Base-by-base conservation (phyloP, 2,329 filamentous ascomycete species). In the Phoma herbarum region DNA sequence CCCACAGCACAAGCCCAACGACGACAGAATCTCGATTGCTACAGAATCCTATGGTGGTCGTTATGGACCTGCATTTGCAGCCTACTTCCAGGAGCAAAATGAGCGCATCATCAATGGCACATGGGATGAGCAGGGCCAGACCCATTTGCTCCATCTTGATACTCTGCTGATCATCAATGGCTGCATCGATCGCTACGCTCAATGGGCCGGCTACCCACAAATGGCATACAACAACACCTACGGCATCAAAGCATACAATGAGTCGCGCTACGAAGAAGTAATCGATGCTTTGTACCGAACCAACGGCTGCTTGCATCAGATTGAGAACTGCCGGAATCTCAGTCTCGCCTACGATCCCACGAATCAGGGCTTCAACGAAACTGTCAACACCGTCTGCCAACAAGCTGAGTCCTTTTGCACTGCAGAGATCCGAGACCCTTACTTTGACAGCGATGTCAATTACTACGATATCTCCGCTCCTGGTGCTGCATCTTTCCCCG, bases 211-310 rank as follows among this genome's bases (percentile, higher is more conserved):
- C 9, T 85, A 84, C 63, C 79, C 82, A 1, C 64, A 77, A 2
- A 82, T 85, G 64, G 80, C 84, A 0, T 83, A 81, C 70, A 85
- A 87, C 71, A 87, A 87, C 61, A 85, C 85, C 2, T 88, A 87
- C 60, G 81, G 80, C n/a, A 78, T 88, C 37, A 65, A 83, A 54
- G 75, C 81, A 1, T 79, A 84, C 65, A 83, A 83, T 59, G 68
- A 83, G 45, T 79, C 79, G 4, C 71, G 80, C 5, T 82, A 83
- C 54, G 73, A 82, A 2, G 65, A 70, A n/a, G 80, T 80, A 2
- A 68, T 84, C 12, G 65, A 82, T 22, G 76, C 78, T 7, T 80
- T 82, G 57, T 77, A 78, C 48, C 74, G 75, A 7, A 71, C 77
- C 0, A 81, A 78, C 2, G 86, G 86, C 8, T 86, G 85, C 63